Percentiles rank a stretch among this genome's conserved stretches.
phyloP scores from a whole-genome alignment of 1,284 basidiomycete species.

The Ganoderma meredithae region DNA sequence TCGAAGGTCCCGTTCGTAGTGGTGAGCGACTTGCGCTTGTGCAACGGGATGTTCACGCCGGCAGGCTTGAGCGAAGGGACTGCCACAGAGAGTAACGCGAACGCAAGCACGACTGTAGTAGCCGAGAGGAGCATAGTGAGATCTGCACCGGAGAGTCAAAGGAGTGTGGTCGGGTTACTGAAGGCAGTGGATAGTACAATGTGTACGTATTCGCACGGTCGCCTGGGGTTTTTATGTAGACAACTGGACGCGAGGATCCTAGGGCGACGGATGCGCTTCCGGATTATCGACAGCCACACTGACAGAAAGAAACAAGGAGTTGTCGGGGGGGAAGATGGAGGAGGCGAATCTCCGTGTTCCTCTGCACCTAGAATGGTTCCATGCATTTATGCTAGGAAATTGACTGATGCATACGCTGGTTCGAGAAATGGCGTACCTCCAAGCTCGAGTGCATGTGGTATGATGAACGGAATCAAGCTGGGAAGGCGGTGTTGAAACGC shows the following conservation, averaged over 20 bases:
- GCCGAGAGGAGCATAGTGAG: conserved; percentile 28
- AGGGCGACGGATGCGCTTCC: neutral
- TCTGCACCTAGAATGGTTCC: neutral
- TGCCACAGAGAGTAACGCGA: conserved; percentile 25
- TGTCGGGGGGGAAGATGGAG: neutral
- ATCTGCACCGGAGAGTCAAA: neutral
- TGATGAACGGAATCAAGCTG: neutral
- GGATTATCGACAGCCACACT: neutral
- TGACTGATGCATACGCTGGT: neutral
- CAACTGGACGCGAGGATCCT: neutral
- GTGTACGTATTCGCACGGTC: neutral
- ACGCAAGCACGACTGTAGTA: conserved; percentile 22
- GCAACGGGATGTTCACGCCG: conserved; percentile 25
- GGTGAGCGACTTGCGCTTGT: conserved; percentile 28
- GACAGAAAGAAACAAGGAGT: neutral
- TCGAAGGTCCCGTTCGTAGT: conserved; percentile 33
- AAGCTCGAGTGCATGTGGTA: neutral
- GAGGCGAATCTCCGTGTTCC: neutral
- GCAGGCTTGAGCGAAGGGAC: conserved; percentile 9
- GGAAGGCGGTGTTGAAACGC: neutral
- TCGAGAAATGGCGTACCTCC: neutral
- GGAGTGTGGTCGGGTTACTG: neutral
- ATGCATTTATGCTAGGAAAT: neutral
- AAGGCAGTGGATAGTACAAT: neutral
- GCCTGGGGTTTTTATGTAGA: neutral